A percentile compares a stretch with the other conserved stretches of the same genome.
Conservation (phyloP, 2,329 filamentous ascomycete species). For the Cytospora piceicola region DNA sequence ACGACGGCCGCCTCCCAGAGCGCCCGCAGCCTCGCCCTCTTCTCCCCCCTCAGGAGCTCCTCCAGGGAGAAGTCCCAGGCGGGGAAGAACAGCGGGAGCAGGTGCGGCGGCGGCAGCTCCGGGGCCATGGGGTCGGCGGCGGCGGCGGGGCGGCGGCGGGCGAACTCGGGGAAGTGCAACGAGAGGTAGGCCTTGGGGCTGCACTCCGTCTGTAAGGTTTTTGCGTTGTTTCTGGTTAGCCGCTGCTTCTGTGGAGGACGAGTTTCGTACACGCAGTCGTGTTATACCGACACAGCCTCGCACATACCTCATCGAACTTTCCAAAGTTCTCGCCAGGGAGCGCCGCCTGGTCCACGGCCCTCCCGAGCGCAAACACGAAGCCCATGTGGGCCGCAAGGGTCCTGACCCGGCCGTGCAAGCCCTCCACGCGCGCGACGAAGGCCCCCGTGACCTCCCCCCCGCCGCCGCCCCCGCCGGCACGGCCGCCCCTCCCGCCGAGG, state of each 20-base stretch:
- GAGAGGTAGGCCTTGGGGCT: constrained; percentile 12
- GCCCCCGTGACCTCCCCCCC: background rate
- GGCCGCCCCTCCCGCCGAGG: background rate
- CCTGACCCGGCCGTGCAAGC: background rate
- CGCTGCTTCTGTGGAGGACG: background rate
- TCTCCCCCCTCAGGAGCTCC: constrained; percentile 8
- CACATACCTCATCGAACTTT: constrained; percentile 18
- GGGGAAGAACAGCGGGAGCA: background rate
- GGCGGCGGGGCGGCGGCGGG: background rate
- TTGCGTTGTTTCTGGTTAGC: constrained; percentile 7
- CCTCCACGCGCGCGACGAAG: background rate
- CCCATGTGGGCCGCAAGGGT: constrained; percentile 3
- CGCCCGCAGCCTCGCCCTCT: constrained; percentile 6
- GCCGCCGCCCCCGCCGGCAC: background rate
- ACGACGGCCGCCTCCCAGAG: constrained; percentile 15
- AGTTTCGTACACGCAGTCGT: no score
- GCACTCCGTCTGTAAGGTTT: constrained; percentile 10
- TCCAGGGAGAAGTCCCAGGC: constrained; percentile 17
- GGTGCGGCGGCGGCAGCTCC: background rate
- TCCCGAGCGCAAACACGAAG: constrained; percentile 15
- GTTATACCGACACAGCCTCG: no score
- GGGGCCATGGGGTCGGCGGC: background rate
- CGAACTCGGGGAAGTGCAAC: constrained; percentile 21
- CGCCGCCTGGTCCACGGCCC: constrained; percentile 13
- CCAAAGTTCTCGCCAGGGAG: constrained; percentile 5